Evolutionary conservation across 1,139 yeast species (phyloP), one percentile per base, ranked within the genome.

Genomic region (Saccharomyces hybrid): DNA sequence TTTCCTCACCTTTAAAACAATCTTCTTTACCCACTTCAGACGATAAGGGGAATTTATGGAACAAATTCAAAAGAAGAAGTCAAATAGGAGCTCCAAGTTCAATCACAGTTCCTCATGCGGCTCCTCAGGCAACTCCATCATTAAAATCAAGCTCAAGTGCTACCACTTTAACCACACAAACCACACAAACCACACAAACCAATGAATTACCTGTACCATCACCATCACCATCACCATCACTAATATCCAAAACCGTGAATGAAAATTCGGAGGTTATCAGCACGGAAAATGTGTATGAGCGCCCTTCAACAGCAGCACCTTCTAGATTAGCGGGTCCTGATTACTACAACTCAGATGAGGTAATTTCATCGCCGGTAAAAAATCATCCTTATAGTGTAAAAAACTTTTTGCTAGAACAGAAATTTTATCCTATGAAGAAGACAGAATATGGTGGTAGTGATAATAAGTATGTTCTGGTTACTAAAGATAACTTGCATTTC

Each of bases 401-500:
- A 11, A 48, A 49, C n/a, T 61, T 64, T 44, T 53, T 60, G 7
- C 57, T 71, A 9, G 73, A 72, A 41, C 65, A 67, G 16, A 72
- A 68, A 55, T 74, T 59, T 54, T 68, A 66, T 29, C 79, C 79
- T 1, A 57, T 71, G 0, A 64, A 61, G 11, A 60, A 56, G 0
- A 60, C 14, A 3, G 4, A 3, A 20, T 20, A 3, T 20, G 23
- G 23, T 20, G 23, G 23, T 20, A 20, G 23, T 47, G 50, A 47
- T 34, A 48, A 58, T 26, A 55, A 63, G 13, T 73, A 68, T 57
- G 69, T 86, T 9, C 69, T 88, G 55, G 79, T 80, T 0, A 85
- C 95, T 0, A 71, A 72, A 32, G 90, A 89, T 65, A 83, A 84
- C 61, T 61, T 62, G 14, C 69, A 66, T 20, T 89, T 81, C 65